A percentile compares a stretch with the other conserved stretches of the same genome.
Evolutionary conservation across 352 stramenopile genomes (phyloP).

Genomic region (Phytophthora pseudosyringae): DNA sequence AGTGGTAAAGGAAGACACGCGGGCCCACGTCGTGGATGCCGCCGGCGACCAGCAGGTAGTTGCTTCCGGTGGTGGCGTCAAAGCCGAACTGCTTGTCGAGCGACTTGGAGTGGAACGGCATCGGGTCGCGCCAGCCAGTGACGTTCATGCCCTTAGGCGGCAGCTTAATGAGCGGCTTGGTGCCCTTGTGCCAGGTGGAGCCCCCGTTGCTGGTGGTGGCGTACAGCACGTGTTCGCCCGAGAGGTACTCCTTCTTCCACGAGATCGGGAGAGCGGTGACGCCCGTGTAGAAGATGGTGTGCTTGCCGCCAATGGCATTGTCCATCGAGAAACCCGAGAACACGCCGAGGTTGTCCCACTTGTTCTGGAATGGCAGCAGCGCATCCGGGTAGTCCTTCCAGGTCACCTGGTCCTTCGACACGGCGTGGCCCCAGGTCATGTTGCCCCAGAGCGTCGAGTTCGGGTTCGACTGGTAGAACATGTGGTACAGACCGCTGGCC

Average conservation of each 20-base stretch:
- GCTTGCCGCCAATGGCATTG: conserved; percentile 66
- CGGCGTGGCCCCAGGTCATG: conserved; percentile 82
- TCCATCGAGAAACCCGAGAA: conserved; percentile 74
- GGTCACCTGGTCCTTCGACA: conserved; percentile 74
- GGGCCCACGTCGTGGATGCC: conserved; percentile 59
- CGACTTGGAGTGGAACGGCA: conserved; percentile 63
- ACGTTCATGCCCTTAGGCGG: conserved; percentile 59
- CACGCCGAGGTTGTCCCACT: conserved; percentile 76
- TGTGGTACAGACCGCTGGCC: conserved; percentile 68
- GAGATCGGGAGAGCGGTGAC: conserved; percentile 55
- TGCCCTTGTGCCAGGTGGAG: conserved; percentile 69
- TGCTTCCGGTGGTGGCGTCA: conserved; percentile 36
- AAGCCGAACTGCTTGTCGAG: conserved; percentile 51
- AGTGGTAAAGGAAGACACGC: conserved; percentile 73
- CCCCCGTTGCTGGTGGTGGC: conserved; percentile 63
- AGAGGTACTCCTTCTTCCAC: conserved; percentile 61
- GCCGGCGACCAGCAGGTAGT: conserved; percentile 65
- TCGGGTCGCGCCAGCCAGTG: conserved; percentile 70
- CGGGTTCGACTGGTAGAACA: conserved; percentile 86
- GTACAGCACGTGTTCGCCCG: conserved; percentile 73
- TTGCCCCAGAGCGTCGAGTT: conserved; percentile 65
- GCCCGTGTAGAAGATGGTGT: conserved; percentile 74
- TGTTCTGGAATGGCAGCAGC: conserved; percentile 55
- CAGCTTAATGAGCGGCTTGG: conserved; percentile 51
- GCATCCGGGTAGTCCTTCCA: conserved; percentile 75